Base-by-base conservation (phyloP, 768 basidiomycete genomes). In the Mycena maculata region DNA sequence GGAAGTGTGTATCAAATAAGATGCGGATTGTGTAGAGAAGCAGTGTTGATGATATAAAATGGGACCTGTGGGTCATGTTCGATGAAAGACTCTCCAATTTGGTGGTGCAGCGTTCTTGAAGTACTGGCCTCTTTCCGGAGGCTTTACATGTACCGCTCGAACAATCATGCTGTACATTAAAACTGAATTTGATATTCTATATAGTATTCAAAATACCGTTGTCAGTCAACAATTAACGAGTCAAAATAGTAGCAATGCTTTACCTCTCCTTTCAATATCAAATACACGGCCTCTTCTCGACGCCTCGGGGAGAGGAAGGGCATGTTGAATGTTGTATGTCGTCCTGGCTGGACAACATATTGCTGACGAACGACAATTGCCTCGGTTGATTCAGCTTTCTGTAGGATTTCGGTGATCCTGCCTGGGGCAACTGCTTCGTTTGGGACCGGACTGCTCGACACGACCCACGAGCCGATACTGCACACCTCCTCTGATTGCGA, bases 401-500 rank as follows among this genome's bases (percentile, higher is more conserved):
- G 57, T 20, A 65, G 54, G 22, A 65, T 65, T 48, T 33, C 48
- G 27, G 30, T 31, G 31, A 65, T 42, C 22, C 27, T 53, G 7
- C 57, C 64, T 12, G 47, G 44, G 16, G 36, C 33, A 48, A 30
- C 22, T n/a, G 27, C 31, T 20, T 48, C 58, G 23, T n/a, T 23
- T 7, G 56, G 45, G 18, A 65, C 23, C 3, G 64, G 64, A 56
- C 44, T 57, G 30, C 38, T 69, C 25, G 73, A 74, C 67, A 76
- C 72, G 12, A 76, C 71, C 76, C 75, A 78, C 6, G 68, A 72
- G 20, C 67, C 68, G 30, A 63, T 53, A 20, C 54, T n/a, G 59
- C 76, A 76, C 30, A 62, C 27, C 36, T 76, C 76, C 48, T 67
- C 31, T 25, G 71, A 68, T 36, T 58, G n/a, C 25, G 71, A 60